These are phyloP conservation scores for Psilocybe azurescens DNA, from an alignment of 768 basidiomycete species.

Conservation along the genomic window DNA sequence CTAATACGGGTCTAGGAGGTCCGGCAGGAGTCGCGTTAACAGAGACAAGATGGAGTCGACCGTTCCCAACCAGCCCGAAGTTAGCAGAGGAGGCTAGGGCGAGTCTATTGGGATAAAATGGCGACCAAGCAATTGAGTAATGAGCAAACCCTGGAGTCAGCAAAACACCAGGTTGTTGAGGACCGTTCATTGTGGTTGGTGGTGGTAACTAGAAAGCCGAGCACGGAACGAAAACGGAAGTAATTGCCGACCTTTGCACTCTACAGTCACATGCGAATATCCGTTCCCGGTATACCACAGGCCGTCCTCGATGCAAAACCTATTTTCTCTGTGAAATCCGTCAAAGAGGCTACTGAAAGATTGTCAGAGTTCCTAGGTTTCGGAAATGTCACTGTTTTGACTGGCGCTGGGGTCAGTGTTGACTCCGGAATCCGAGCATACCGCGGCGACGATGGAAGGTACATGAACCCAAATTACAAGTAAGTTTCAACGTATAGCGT, in stretches of 20 bases:
- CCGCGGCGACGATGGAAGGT: constrained; percentile 83
- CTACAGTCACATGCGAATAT: constrained; percentile 73
- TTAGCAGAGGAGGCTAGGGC: constrained; percentile 89
- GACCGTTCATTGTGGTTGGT: constrained; percentile 34
- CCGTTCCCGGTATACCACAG: constrained; percentile 77
- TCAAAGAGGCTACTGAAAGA: constrained; percentile 60
- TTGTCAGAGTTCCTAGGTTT: constrained; percentile 67
- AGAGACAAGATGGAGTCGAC: constrained; percentile 76
- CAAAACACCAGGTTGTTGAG: constrained; percentile 52
- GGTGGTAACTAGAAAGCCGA: constrained; percentile 12
- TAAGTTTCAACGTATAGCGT: constrained; percentile 34
- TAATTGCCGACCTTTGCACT: constrained; percentile 26
- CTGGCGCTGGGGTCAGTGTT: constrained; percentile 94
- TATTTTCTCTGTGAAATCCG: constrained; percentile 39
- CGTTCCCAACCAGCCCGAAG: constrained; percentile 95
- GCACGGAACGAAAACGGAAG: constrained; percentile 8
- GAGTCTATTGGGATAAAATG: constrained; percentile 76
- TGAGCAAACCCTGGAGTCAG: constrained; percentile 87
- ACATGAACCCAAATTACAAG: constrained; percentile 92
- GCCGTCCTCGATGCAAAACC: constrained; percentile 53
- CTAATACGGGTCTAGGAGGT: constrained; percentile 50
- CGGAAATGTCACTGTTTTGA: constrained; percentile 78
- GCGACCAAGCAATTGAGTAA: constrained; percentile 84
- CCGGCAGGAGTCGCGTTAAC: constrained; percentile 53
- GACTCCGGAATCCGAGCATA: constrained; percentile 97